Evolutionary conservation across 2,329 filamentous ascomycete species (phyloP), one percentile per base, ranked within the genome.

Genomic region (Fusarium nurragi): DNA sequence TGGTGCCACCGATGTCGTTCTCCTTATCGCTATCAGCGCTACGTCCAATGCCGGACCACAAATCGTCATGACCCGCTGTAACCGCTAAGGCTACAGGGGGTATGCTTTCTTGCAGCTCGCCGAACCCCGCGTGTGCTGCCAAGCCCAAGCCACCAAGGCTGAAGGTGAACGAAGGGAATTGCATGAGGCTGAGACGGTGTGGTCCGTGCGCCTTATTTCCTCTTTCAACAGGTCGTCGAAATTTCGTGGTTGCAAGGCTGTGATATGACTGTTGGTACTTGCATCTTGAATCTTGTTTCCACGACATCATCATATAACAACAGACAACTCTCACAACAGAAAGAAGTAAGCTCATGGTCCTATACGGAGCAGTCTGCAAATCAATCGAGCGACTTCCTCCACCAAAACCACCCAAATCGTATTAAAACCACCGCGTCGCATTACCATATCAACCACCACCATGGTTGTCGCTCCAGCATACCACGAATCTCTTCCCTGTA

Each of bases 401-500:
- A 4, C 23, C 14, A 36, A 18, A 39, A 6, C 19, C 36, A n/a
- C 22, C 23, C 19, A 8, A 8, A 16, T 40, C 26, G 19, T 14
- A 45, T 25, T 23, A 39, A n/a, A n/a, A n/a, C n/a, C 43, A 34
- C 8, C 32, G 50, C 43, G 28, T 36, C 46, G 36, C 41, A 54
- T 48, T 30, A 55, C 52, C 49, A 65, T 14, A 48, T 18, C 38
- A 47, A 34, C 37, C 49, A 44, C 60, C 59, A 59, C 40, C 54
- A 76, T 75, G 74, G 36, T 72, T 32, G 49, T 74, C 57, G 67
- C 70, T 37, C 73, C 77, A 46, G 79, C 78, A 49, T 80, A 89
- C 62, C 90, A 93, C 79, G 91, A 95, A 75, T 92, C 90, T 21
- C 87, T 96, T 21, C 91, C 92, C 45, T 94, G 91, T 93, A 85